Evolutionary conservation across 495 filamentous ascomycete genomes (phyloP), one percentile per base, ranked within the genome.

Genomic region (Penicillium fimorum): DNA sequence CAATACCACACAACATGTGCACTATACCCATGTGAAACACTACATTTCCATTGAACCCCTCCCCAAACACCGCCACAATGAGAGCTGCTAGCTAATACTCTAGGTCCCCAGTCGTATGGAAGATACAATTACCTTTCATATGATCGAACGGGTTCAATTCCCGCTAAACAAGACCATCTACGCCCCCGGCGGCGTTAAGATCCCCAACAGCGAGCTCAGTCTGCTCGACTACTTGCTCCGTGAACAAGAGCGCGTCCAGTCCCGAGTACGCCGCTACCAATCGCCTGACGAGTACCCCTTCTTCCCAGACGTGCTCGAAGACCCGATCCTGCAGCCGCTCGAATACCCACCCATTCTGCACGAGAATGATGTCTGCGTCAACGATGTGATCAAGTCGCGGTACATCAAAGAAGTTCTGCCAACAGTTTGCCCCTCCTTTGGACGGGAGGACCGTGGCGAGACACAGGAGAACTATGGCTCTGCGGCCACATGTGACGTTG

Each of bases 101-200:
- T 50, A 55, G 38, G 1, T 40, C 25, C n/a, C 29, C 67, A 97
- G 92, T 61, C 94, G 94, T 38, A 81, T 97, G 18, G 94, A 99
- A 77, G 95, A 99, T 69, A 97, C 95, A 55, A 97, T 99, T 67
- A 96, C 89, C 65, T 99, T 96, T 76, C 91, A 97, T 76, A 78
- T 97, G 22, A 99, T 99, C 68, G 95, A 99, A 70, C 89, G 95
- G 24, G 95, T 92, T 32, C 95, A 99, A 76, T 99, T 99, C 73
- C 92, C 93, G 0, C 79, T 93, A 53, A 97, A 97, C 78, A 77
- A 80, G 50, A 91, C 87, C 67, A 90, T 98, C 71, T 98, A 98
- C 76, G 67, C 72, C 5, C 78, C 91, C 25, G 89, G 88, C 56
- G 91, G 89, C n/a, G 81, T 96, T 33, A 76, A 78, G 29, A 89